Conservation (phyloP, 495 filamentous ascomycete species). For the Collariella sp. region DNA sequence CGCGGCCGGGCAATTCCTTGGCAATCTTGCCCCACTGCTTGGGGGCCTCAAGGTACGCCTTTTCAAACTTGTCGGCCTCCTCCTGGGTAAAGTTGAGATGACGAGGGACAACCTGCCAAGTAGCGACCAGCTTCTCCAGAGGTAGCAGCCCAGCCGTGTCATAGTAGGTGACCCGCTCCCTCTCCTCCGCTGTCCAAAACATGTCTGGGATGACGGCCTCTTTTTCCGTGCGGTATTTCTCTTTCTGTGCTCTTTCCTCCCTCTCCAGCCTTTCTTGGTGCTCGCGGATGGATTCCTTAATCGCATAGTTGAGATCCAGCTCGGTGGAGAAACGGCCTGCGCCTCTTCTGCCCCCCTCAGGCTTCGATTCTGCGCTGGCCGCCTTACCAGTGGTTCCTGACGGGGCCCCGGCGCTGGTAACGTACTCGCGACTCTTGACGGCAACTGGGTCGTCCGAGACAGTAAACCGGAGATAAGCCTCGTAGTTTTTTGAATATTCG, state of each 20-base stretch:
- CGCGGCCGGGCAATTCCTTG: constrained; percentile 57
- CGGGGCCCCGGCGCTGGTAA: constrained; percentile 21
- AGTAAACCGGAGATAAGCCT: constrained; percentile 43
- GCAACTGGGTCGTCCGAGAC: constrained; percentile 43
- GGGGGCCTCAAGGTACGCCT: constrained; percentile 67
- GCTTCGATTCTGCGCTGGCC: constrained; percentile 45
- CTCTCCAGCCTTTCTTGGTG: constrained; percentile 66
- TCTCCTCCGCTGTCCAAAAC: constrained; percentile 46
- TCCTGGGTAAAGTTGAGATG: constrained; percentile 75
- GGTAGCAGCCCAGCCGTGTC: constrained; percentile 67
- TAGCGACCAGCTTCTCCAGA: constrained; percentile 54
- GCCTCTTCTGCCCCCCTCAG: constrained; percentile 49
- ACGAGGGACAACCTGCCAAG: constrained; percentile 65
- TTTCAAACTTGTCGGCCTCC: constrained; percentile 70
- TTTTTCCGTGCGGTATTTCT: constrained; percentile 66
- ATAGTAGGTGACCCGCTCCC: constrained; percentile 49
- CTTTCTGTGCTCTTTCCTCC: constrained; percentile 58
- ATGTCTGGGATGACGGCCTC: constrained; percentile 82
- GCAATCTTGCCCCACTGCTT: constrained; percentile 94
- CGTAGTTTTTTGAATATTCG: constrained; percentile 35
- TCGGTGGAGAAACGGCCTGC: constrained; percentile 53
- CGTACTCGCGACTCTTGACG: constrained; percentile 37
- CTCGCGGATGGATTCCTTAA: constrained; percentile 68
- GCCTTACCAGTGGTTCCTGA: constrained; percentile 20
- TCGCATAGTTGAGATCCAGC: constrained; percentile 64